phyloP scores from a whole-genome alignment of 2,329 filamentous ascomycete genomes.

The Truncatella angustata region DNA sequence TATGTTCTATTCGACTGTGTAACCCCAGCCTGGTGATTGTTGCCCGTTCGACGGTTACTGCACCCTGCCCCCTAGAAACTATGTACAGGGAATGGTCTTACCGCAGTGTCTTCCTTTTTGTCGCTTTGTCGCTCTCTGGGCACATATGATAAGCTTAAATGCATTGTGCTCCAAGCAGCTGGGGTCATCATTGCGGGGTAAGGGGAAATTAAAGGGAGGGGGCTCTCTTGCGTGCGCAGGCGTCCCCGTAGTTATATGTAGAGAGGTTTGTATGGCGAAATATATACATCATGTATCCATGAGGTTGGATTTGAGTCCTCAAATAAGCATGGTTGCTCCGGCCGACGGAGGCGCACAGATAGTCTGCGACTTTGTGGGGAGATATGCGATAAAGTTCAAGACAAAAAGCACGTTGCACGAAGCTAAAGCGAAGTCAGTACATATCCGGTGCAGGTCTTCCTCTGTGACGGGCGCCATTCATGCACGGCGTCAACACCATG shows the following conservation, averaged over 20 bases:
- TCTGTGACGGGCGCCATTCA: background rate
- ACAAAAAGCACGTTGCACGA: no score
- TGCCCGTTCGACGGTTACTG: background rate
- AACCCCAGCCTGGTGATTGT: no score
- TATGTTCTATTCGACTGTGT: no score
- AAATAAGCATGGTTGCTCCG: background rate
- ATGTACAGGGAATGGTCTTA: background rate
- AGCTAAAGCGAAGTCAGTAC: no score
- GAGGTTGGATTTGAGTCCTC: background rate
- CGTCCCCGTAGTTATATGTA: background rate
- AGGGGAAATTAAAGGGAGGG: background rate
- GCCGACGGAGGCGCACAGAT: background rate
- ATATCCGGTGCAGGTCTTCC: no score
- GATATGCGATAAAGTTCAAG: no score
- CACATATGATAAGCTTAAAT: background rate
- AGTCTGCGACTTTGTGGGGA: no score
- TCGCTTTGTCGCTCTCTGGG: background rate
- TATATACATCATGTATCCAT: background rate
- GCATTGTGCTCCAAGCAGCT: background rate
- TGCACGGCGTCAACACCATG: background rate
- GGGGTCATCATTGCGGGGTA: conserved; percentile 1
- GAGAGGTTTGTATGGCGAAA: background rate
- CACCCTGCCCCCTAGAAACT: background rate
- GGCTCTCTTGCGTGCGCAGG: background rate
- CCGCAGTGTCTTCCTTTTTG: background rate